Conservation (phyloP, 2,329 filamentous ascomycete species). For the Cercospora brassicicola region DNA sequence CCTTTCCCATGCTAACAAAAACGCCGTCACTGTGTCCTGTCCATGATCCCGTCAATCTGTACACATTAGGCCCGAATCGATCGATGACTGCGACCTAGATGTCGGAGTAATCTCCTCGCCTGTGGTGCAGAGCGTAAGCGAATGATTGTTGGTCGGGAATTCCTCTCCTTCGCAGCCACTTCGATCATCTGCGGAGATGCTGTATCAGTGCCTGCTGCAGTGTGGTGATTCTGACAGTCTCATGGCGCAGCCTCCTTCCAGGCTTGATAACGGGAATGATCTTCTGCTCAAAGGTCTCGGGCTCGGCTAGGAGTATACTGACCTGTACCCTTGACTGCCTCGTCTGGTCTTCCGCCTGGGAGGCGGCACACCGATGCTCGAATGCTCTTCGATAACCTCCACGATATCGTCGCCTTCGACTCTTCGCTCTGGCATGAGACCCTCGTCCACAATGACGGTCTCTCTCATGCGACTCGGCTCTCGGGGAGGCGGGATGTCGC, state of each 20-base stretch:
- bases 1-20: conserved; percentile 1
- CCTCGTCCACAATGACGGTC: conserved; percentile 48
- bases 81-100: conserved; percentile 3
- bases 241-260: conserved; percentile 1
- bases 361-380: conserved; percentile 43
- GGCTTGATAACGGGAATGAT: neutral
- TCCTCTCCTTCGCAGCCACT: neutral
- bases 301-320: conserved; percentile 37
- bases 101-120: conserved; percentile 26
- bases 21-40: conserved; percentile 11
- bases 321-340: conserved; percentile 51
- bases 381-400: conserved; percentile 60
- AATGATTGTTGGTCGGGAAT: conserved; percentile 1
- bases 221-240: conserved; percentile 5
- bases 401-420: conserved; percentile 57
- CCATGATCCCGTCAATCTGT: conserved; percentile 3
- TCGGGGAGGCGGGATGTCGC: conserved; percentile 33
- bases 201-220: conserved; percentile 15
- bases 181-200: conserved; percentile 13
- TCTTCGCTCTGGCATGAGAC: conserved; percentile 37
- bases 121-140: conserved; percentile 22
- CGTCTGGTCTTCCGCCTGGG: conserved; percentile 41
- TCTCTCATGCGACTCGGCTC: conserved; percentile 36
- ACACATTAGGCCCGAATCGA: conserved; percentile 6
- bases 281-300: conserved; percentile 1